These are phyloP conservation scores for Nakazawaea ishiwadae DNA, from an alignment of 805 yeast genomes.

Conservation along the genomic window DNA sequence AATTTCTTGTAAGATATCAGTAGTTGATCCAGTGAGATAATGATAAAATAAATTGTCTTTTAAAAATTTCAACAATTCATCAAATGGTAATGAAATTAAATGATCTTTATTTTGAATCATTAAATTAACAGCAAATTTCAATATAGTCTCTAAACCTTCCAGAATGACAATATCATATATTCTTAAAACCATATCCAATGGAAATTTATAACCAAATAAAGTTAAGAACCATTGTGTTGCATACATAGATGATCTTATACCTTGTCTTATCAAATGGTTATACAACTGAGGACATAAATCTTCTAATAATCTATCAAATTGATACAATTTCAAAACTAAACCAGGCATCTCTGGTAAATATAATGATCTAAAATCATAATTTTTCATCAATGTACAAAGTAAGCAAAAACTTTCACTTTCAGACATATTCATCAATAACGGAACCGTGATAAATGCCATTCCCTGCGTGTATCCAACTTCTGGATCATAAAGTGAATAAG, in stretches of 20 bases:
- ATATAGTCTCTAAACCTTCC: slow-evolving; percentile 84
- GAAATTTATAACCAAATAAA: slow-evolving; percentile 91
- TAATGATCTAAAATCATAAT: slow-evolving; percentile 72
- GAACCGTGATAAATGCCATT: slow-evolving; percentile 90
- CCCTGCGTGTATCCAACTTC: slow-evolving; percentile 99
- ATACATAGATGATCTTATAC: slow-evolving; percentile 89
- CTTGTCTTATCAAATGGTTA: slow-evolving; percentile 78
- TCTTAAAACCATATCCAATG: slow-evolving; percentile 79
- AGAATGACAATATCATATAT: slow-evolving; percentile 85
- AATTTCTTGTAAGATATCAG: slow-evolving; percentile 14
- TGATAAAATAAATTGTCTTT: slow-evolving; percentile 75
- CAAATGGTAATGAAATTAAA: slow-evolving; percentile 64
- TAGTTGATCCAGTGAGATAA: slow-evolving; percentile 41
- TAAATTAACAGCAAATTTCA: slow-evolving; percentile 79
- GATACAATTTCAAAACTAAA: slow-evolving; percentile 75
- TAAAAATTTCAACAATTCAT: slow-evolving; percentile 67
- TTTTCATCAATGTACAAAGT: slow-evolving; percentile 77
- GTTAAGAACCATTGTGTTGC: slow-evolving; percentile 98
- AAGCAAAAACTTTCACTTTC: slow-evolving; percentile 85
- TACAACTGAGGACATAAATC: slow-evolving; percentile 67
- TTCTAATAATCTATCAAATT: slow-evolving; percentile 85
- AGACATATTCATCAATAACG: slow-evolving; percentile 72
- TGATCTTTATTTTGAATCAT: slow-evolving; percentile 63
- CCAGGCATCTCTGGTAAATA: slow-evolving; percentile 94
- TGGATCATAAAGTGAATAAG: slow-evolving; percentile 79